A percentile compares a stretch with the other conserved stretches of the same genome.
These are phyloP conservation scores for Pleurotus platypus DNA, from an alignment of 768 basidiomycete species.

Conservation along the genomic window DNA sequence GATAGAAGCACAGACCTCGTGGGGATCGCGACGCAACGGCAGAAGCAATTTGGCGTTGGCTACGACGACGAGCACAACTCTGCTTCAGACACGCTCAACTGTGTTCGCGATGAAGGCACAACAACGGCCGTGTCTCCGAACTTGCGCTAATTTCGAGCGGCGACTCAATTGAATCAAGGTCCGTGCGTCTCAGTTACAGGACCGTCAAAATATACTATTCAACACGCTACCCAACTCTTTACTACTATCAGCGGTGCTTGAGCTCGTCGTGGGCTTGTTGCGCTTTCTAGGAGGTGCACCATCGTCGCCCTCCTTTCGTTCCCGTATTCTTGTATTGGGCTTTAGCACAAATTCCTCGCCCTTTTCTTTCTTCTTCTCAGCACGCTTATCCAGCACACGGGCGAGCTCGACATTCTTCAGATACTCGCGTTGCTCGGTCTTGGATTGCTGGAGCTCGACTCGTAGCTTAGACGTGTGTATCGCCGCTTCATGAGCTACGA, in stretches of 20 bases:
- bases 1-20: conserved; percentile 91
- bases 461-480: conserved; percentile 87
- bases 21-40: conserved; percentile 48
- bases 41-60: conserved; percentile 35
- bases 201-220: conserved; percentile 45
- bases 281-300: conserved; percentile 1
- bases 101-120: conserved; percentile 62
- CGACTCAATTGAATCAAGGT: conserved; percentile 29
- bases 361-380: conserved; percentile 56
- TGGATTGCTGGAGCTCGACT: conserved; percentile 85
- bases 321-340: conserved; percentile 27
- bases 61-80: conserved; percentile 38
- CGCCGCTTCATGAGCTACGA: conserved; percentile 86
- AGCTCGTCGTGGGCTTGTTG: neutral
- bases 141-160: conserved; percentile 34
- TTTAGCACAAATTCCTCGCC: conserved; percentile 48
- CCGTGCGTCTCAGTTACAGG: conserved; percentile 23
- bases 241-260: neutral
- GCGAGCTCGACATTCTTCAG: conserved; percentile 93
- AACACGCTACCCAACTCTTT: conserved; percentile 38
- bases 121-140: conserved; percentile 15
- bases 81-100: conserved; percentile 37
- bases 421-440: conserved; percentile 87
- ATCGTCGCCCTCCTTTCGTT: conserved; percentile 21
- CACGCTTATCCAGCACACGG: conserved; percentile 79